Percentiles rank a stretch among this genome's conserved stretches.
Evolutionary conservation across 140 eudicot genomes (phyloP).

Genomic region (Cichorium intybus): DNA sequence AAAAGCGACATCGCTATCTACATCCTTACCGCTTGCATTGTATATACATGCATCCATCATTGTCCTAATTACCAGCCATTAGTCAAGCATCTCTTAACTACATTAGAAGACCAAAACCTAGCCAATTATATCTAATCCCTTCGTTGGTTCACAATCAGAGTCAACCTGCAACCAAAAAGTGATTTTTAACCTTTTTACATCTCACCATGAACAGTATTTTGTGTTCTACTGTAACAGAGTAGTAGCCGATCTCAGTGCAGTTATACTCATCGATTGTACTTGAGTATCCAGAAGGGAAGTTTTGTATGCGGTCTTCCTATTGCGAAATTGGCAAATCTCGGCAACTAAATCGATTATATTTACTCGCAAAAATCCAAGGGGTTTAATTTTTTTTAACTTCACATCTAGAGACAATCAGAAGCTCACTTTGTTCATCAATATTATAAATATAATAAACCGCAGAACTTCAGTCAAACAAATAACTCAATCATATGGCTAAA

Average conservation of each 20-base stretch:
- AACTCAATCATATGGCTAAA: background rate
- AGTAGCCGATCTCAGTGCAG: background rate
- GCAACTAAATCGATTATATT: background rate
- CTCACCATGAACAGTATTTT: background rate
- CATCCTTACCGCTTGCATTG: slow-evolving; percentile 28
- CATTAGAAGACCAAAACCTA: slow-evolving; percentile 6
- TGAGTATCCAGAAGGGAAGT: background rate
- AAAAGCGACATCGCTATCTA: slow-evolving; percentile 23
- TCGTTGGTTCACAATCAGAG: background rate
- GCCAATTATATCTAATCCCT: slow-evolving; percentile 18
- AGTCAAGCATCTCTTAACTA: slow-evolving; percentile 15
- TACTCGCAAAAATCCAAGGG: background rate
- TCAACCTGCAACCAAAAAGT: background rate
- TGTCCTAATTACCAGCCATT: slow-evolving; percentile 34
- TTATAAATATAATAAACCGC: background rate
- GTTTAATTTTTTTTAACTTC: background rate
- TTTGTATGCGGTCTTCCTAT: background rate
- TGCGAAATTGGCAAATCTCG: background rate
- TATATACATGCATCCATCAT: slow-evolving; percentile 23
- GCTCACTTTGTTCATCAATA: background rate
- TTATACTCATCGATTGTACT: too few relatives aligned
- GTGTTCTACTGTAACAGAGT: slow-evolving; percentile 1
- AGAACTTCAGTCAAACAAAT: background rate
- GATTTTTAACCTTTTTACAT: slow-evolving; percentile 8
- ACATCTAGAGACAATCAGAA: slow-evolving; percentile 10